phyloP scores from a whole-genome alignment of 2,329 filamentous ascomycete species.

The Ascochyta pisi region DNA sequence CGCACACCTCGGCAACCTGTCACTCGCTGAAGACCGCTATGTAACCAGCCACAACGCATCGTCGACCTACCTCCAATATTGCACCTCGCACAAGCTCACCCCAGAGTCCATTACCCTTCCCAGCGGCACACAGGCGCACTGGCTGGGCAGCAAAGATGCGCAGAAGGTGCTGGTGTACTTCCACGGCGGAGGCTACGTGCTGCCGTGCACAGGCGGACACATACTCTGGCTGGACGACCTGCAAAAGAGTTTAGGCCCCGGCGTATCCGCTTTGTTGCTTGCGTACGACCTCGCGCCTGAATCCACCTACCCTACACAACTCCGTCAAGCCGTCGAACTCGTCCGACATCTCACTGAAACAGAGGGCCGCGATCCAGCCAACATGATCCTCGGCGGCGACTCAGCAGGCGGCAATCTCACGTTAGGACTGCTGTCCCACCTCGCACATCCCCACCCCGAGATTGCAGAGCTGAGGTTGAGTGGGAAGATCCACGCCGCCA shows the following conservation, averaged over 20 bases:
- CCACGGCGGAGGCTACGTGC: constrained; percentile 64
- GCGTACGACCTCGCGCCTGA: constrained; percentile 65
- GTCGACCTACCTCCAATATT: constrained; percentile 45
- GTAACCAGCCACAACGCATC: constrained; percentile 32
- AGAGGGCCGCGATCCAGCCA: constrained; percentile 43
- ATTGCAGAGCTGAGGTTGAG: constrained; percentile 54
- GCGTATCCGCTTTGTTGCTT: constrained; percentile 60
- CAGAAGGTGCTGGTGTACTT: constrained; percentile 56
- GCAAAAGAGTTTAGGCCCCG: constrained; percentile 54
- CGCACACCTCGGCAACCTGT: constrained; percentile 38
- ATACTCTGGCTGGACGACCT: constrained; percentile 58
- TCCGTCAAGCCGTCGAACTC: constrained; percentile 55
- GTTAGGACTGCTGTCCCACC: constrained; percentile 56
- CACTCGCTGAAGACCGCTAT: constrained; percentile 45
- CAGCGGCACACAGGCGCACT: constrained; percentile 55
- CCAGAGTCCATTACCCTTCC: constrained; percentile 49
- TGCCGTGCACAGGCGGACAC: constrained; percentile 57
- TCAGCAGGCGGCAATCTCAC: constrained; percentile 62
- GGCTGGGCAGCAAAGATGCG: constrained; percentile 52
- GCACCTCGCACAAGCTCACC: constrained; percentile 44
- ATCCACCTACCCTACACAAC: constrained; percentile 56
- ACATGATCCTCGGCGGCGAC: constrained; percentile 60
- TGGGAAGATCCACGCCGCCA: constrained; percentile 56
- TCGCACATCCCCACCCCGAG: constrained; percentile 64
- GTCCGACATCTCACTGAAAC: constrained; percentile 53